Evolutionary conservation across 176 grass and related monocot species (phyloP), one percentile per base, ranked within the genome.

Genomic region (Aegilops tauschii): DNA sequence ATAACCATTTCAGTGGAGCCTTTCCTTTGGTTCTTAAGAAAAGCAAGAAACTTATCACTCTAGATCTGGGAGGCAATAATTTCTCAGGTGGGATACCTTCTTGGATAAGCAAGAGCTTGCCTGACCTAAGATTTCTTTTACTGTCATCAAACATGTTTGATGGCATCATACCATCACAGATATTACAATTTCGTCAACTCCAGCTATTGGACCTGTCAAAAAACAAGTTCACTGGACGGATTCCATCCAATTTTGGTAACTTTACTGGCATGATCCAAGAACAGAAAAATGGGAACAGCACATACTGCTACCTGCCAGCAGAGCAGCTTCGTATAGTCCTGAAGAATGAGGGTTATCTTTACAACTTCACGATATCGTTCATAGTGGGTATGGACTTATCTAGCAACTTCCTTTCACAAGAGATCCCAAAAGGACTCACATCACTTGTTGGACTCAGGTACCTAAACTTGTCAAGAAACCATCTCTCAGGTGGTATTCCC

Each of bases 401-500:
- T 73, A 23, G 37, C 37, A 73, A 45, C 69, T 73, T 44, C 21
- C 70, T 73, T 73, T 73, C 70, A 45, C 70, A 73, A 73, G 37
- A 73, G 70, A 73, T 73, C 70, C 37, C 70, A 73, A 73, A 73
- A 44, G 70, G 70, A 5, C 70, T 73, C 37, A 73, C 37, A 27
- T 73, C 70, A 73, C 70, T 73, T 73, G 5, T 25, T 12, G 70
- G 70, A 8, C 70, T 73, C 70, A 44, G 11, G 70, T 73, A 73
- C 21, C 70, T 44, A n/a, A 73, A 73, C 20, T 73, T 73, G 70
- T 73, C 70, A 73, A 73, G 70, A 45, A 73, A 73, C 39, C n/a
- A 73, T 73, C 42, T 73, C 70, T 45, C 70, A 27, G 39, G n/a
- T 73, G n/a, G 10, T 73, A 73, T 73, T 45, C 37, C 70, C 6